Base-by-base conservation (phyloP, 495 filamentous ascomycete species). In the Pyrenula massariospora region DNA sequence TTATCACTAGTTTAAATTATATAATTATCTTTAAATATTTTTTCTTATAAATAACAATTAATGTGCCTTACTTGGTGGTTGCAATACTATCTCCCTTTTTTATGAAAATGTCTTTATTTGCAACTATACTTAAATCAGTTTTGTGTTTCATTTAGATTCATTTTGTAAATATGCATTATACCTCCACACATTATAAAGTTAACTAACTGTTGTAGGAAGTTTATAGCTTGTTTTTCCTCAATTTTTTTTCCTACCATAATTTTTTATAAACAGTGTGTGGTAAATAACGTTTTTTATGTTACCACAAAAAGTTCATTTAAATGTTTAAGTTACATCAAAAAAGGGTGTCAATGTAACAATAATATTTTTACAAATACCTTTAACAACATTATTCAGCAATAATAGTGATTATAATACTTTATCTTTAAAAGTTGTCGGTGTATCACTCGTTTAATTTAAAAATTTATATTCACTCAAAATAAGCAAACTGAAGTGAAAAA, bases 231-330 rank as follows among this genome's bases (percentile, higher is more conserved):
- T n/a, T n/a, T n/a, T n/a, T n/a, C n/a, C n/a, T n/a, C n/a, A n/a
- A n/a, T n/a, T n/a, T n/a, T n/a, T n/a, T n/a, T n/a, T n/a, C n/a
- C n/a, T n/a, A n/a, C n/a, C n/a, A n/a, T n/a, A n/a, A 25, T 58
- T 21, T 47, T 58, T 24, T 12, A 59, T 58, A 20, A 50, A 47
- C 52, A 22, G 47, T 11, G 58, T 15, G 25, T 23, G 25, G 48
- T 60, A 58, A 58, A 53, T 60, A 1, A 56, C 22, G 23, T 57
- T 62, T 22, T 57, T 23, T 11, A 11, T 11, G 19, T 48, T 48
- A 48, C 11, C 19, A 48, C 42, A 48, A 19, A 48, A 48, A 11
- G 11, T 48, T 11, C 11, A 19, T 11, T 48, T 19, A 11, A 11
- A 11, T 11, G 11, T 48, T 19, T 48, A 11, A 11, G 11, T 48